phyloP scores from a whole-genome alignment of 768 basidiomycete species.

The Porpolomopsis calyptriformis region DNA sequence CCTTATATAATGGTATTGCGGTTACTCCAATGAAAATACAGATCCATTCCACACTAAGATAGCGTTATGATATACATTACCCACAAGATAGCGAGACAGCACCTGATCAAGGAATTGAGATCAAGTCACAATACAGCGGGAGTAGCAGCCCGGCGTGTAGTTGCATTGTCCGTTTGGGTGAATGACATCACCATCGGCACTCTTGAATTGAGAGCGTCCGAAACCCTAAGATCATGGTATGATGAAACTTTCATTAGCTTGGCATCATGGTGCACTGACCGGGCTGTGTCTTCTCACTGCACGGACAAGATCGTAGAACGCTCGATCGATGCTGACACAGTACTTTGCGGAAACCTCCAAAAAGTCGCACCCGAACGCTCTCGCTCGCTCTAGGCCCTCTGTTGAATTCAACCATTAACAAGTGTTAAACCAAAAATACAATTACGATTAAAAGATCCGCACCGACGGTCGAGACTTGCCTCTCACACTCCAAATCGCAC shows the following conservation, averaged over 20 bases:
- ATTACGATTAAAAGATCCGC: slow-evolving; percentile 13
- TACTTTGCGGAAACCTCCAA: slow-evolving; percentile 96
- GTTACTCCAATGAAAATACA: no score
- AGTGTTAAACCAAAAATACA: neutral
- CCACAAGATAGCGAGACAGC: no score
- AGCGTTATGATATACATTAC: no score
- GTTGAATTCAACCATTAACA: slow-evolving; percentile 3
- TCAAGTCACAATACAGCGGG: neutral
- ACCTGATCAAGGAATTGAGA: no score
- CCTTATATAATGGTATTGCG: no score
- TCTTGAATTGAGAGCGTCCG: neutral
- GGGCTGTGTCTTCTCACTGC: slow-evolving; percentile 92
- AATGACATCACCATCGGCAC: neutral
- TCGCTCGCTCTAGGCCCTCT: slow-evolving; percentile 98
- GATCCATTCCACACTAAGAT: no score
- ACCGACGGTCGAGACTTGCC: slow-evolving; percentile 95
- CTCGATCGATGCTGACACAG: slow-evolving; percentile 93
- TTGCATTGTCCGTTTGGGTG: neutral
- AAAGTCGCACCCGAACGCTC: slow-evolving; percentile 88
- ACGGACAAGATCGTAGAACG: slow-evolving; percentile 85
- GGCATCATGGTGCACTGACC: slow-evolving; percentile 32
- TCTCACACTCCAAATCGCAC: slow-evolving; percentile 89
- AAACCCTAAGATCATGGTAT: no score
- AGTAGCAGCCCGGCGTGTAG: neutral
- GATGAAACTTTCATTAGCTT: no score